Percentiles rank a stretch among this genome's conserved stretches.
Evolutionary conservation across 2,329 filamentous ascomycete species (phyloP).

Genomic region (Diaporthe sp.): DNA sequence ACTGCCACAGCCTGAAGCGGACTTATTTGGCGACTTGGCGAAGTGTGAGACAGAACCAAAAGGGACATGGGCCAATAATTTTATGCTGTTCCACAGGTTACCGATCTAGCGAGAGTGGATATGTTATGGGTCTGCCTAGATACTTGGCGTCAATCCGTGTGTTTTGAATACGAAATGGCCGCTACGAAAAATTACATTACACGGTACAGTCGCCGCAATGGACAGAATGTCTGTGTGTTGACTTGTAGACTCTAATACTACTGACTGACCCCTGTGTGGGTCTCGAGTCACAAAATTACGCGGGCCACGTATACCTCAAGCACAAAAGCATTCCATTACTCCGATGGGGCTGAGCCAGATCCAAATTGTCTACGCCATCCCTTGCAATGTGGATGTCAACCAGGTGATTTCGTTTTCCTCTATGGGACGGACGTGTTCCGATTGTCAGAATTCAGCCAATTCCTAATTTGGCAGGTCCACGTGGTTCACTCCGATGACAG

Average conservation of each 20-base stretch:
- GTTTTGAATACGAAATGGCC: neutral
- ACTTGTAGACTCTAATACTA: neutral
- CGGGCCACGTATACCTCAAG: neutral
- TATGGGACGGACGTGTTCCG: neutral
- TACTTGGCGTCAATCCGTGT: constrained; percentile 10
- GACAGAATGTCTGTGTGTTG: neutral
- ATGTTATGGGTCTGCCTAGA: constrained; percentile 12
- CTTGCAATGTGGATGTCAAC: neutral
- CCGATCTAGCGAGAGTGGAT: constrained; percentile 2
- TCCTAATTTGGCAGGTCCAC: neutral
- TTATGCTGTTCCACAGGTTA: neutral
- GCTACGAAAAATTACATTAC: constrained; percentile 9
- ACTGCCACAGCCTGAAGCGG: neutral
- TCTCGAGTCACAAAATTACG: neutral
- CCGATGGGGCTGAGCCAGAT: constrained; percentile 8
- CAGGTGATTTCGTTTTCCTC: neutral
- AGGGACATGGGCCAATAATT: constrained; percentile 9
- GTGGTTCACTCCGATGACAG: neutral
- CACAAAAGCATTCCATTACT: neutral
- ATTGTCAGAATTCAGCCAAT: neutral
- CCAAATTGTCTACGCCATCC: neutral
- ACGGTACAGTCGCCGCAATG: neutral
- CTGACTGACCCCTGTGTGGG: neutral
- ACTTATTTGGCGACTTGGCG: constrained; percentile 3
- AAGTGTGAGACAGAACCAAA: constrained; percentile 5